Percentiles rank a stretch among this genome's conserved stretches.
phyloP scores from a whole-genome alignment of 116 monocot species.

The Trichopus zeylanicus region DNA sequence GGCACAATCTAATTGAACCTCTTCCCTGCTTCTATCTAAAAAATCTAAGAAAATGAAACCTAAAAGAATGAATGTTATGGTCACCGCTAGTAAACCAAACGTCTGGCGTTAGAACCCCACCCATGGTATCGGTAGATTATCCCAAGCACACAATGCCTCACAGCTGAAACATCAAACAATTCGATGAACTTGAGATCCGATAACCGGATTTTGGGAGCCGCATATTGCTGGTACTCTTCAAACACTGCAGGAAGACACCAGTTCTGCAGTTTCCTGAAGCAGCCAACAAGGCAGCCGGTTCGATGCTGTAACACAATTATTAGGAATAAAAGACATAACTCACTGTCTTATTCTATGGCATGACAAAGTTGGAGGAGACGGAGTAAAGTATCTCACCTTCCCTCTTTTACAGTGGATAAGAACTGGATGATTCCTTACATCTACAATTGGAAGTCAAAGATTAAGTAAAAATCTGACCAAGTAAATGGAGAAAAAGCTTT shows the following conservation, averaged over 20 bases:
- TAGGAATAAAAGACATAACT: neutral
- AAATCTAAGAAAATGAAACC: too few species aligned
- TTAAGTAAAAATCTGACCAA: neutral
- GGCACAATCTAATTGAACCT: too few species aligned
- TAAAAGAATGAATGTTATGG: too few species aligned
- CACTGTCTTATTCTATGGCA: too few species aligned
- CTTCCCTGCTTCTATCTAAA: too few species aligned
- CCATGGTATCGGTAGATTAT: too few species aligned
- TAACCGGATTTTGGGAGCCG: constrained; percentile 29
- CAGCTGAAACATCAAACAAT: constrained; percentile 37
- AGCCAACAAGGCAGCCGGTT: constrained; percentile 46
- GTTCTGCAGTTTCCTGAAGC: constrained; percentile 46
- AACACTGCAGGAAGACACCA: constrained; percentile 39
- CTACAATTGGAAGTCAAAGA: constrained; percentile 19
- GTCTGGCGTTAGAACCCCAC: too few species aligned
- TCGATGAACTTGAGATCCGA: too few species aligned
- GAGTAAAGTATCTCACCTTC: too few species aligned
- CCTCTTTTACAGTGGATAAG: constrained; percentile 82
- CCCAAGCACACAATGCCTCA: too few species aligned
- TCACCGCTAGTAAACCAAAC: too few species aligned
- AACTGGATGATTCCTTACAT: constrained; percentile 62
- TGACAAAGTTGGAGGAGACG: too few species aligned
- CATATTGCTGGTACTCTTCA: constrained; percentile 37
- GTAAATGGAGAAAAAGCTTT: neutral
- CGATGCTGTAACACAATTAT: constrained; percentile 29